A percentile compares a stretch with the other conserved stretches of the same genome.
phyloP scores from a whole-genome alignment of 306 rosid species.

The Lupinus albus region DNA sequence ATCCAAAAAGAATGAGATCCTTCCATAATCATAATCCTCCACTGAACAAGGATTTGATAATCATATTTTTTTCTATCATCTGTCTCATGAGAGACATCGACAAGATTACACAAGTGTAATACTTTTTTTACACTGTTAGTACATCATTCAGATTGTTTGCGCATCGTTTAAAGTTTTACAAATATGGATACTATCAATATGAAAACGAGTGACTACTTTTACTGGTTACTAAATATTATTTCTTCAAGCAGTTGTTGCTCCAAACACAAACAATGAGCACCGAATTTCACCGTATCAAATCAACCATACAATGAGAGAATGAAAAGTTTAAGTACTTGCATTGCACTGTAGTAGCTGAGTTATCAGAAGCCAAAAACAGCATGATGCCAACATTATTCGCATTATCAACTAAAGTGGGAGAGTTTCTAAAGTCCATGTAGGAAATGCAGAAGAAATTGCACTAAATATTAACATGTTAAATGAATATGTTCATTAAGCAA shows the following conservation, averaged over 20 bases:
- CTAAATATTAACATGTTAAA: constrained; percentile 4
- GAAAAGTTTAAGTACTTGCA: neutral
- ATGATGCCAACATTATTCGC: constrained; percentile 9
- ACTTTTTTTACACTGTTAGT: too few species aligned
- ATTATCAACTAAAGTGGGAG: constrained; percentile 9
- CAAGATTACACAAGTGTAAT: constrained; percentile 19
- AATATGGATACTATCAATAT: too few species aligned
- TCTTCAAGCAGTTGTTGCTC: too few species aligned
- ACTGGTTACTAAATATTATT: too few species aligned
- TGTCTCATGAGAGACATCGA: constrained; percentile 19
- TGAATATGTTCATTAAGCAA: constrained; percentile 14
- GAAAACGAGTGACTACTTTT: too few species aligned
- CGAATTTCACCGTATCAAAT: neutral
- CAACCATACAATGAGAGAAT: constrained; percentile 11
- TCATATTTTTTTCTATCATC: constrained; percentile 18
- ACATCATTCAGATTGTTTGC: too few species aligned
- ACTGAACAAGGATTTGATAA: constrained; percentile 5
- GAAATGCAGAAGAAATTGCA: constrained; percentile 21
- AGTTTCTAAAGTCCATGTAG: neutral
- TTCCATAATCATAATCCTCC: constrained; percentile 15
- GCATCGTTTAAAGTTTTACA: too few species aligned
- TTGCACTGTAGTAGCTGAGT: neutral
- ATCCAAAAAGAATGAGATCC: constrained; percentile 25
- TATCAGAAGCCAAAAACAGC: constrained; percentile 20
- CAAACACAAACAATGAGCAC: too few species aligned